Evolutionary conservation across 2,329 filamentous ascomycete species (phyloP).

Genomic region (Trichoderma harzianum): DNA sequence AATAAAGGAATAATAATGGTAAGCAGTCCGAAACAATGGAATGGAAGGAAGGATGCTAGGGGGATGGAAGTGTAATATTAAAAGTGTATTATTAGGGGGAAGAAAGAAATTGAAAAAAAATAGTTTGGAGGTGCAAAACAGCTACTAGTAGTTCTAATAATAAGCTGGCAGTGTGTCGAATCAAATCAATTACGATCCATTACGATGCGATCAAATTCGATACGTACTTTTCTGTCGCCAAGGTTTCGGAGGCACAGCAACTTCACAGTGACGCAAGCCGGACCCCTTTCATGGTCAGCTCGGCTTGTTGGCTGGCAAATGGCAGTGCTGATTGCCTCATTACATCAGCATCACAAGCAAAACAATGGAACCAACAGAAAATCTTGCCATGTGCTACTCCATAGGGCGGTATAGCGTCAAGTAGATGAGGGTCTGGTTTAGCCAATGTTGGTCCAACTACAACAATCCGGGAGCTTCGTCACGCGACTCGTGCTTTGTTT

Average conservation of each 20-base stretch:
- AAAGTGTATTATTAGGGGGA: background rate
- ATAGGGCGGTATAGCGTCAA: background rate
- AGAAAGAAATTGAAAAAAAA: background rate
- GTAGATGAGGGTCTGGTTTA: background rate
- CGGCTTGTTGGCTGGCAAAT: background rate
- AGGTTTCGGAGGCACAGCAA: background rate
- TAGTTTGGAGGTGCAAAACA: background rate
- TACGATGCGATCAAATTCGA: background rate
- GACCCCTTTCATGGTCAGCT: background rate
- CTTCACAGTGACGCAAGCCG: constrained; percentile 16
- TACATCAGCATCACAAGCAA: constrained; percentile 15
- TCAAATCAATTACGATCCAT: background rate
- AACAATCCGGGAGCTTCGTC: constrained; percentile 2
- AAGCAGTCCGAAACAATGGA: background rate
- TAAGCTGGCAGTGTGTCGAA: background rate
- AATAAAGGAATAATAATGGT: background rate
- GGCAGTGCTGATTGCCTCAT: background rate
- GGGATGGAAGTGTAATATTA: background rate
- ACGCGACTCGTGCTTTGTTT: constrained; percentile 9
- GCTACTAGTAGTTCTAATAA: background rate
- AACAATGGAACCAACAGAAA: background rate
- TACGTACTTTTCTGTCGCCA: background rate
- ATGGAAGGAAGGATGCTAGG: background rate
- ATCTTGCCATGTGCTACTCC: background rate
- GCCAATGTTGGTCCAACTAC: background rate